Percentiles rank a stretch among this genome's conserved stretches.
Evolutionary conservation across 345 rosid species (phyloP).

Genomic region (Anastatica hierochuntica): DNA sequence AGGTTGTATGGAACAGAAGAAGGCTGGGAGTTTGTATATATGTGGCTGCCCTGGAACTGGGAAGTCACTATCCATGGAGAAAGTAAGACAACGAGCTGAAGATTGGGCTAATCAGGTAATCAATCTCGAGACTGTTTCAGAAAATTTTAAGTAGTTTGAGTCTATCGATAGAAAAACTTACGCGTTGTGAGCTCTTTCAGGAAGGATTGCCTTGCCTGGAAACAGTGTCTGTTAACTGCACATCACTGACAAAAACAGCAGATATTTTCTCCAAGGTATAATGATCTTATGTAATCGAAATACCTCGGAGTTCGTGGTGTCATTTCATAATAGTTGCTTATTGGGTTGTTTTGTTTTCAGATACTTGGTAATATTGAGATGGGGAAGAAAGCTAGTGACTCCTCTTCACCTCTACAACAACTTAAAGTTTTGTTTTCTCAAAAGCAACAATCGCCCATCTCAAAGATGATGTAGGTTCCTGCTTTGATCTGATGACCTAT

Average conservation of each 20-base stretch:
- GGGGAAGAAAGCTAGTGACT: constrained; percentile 29
- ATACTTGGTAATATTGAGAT: constrained; percentile 37
- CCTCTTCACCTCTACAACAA: constrained; percentile 45
- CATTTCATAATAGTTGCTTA: constrained; percentile 8
- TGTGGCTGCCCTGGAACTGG: constrained; percentile 94
- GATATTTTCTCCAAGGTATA: constrained; percentile 80
- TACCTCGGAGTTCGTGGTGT: too few relatives aligned
- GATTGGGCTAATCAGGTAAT: constrained; percentile 63
- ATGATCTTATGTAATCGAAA: neutral
- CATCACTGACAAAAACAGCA: constrained; percentile 51
- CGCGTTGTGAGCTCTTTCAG: constrained; percentile 22
- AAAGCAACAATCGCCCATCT: constrained; percentile 30
- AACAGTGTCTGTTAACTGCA: constrained; percentile 54
- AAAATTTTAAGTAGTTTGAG: neutral
- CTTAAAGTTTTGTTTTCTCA: constrained; percentile 58
- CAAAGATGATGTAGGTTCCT: constrained; percentile 63
- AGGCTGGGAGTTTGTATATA: constrained; percentile 67
- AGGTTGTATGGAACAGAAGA: constrained; percentile 42
- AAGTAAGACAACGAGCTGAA: constrained; percentile 39
- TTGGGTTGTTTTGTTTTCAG: constrained; percentile 29
- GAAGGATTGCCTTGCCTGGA: constrained; percentile 44
- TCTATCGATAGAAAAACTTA: neutral
- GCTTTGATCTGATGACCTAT: neutral
- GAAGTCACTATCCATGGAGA: constrained; percentile 70
- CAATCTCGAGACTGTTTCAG: neutral